Base-by-base conservation (phyloP, 768 basidiomycete species). In the Boletus vinaceobasis region DNA sequence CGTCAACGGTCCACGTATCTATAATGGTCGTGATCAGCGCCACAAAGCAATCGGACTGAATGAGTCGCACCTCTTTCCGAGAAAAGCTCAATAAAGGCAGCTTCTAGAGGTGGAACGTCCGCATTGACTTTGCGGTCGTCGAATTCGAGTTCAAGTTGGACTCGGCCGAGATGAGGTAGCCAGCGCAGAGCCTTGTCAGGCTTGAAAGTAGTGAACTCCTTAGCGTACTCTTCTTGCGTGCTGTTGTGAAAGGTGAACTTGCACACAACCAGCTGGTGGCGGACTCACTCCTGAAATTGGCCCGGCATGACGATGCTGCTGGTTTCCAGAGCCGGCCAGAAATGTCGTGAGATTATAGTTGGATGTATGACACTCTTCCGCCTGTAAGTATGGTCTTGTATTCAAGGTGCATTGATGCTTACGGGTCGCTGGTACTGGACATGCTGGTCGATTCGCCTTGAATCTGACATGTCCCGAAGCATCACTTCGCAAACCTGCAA, bases 401-500 rank as follows among this genome's bases (percentile, higher is more conserved):
- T 47, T 43, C 36, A 21, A 38, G 38, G 13, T 8, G 13, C 4
- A 36, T 17, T 14, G 8, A 14, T 35, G 64, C 86, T 61, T 62
- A 93, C 92, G 45, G 74, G 55, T 47, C 79, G 78, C 65, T 90
- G 85, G 0, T 84, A 79, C 61, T 96, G 92, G 2, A 98, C 82
- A 67, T 89, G 88, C n/a, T 83, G 82, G 67, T 98, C 91, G 46
- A 88, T 89, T 33, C 93, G 82, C 64, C 85, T 87, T 38, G 96
- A 97, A 70, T 98, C 94, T 4, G 92, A 88, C 85, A 98, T 90
- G 69, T 99, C 97, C 65, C 86, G 90, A 66, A 98, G 75, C 97
- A 99, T 98, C 51, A 99, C 94, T 67, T 98, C 96, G 75, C 95
- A 98, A 6, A 93, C 90, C 68, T 97, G 93, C 52, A 99, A 72